Base-by-base conservation (phyloP, 257 asterid species). In the Rehmannia glutinosa region DNA sequence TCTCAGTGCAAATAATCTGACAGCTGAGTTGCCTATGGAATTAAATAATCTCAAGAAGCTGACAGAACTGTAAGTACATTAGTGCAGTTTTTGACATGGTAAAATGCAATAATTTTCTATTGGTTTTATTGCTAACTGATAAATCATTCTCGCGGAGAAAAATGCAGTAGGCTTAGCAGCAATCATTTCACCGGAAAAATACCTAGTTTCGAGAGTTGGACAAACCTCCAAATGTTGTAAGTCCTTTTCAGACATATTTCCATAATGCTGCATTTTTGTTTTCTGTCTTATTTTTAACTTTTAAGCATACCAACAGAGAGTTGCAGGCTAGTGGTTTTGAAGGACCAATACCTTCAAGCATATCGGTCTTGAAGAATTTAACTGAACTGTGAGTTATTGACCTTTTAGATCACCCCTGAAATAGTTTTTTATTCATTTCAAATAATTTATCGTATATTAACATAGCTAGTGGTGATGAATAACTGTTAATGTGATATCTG, bases 321-420 rank as follows among this genome's bases (percentile, higher is more conserved):
- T 64, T 87, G 23, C 72, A 83, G 74, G 90, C 77, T 17, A 73
- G 81, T 68, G 92, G 92, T 36, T 71, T 87, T 47, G 77, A 73
- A 76, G 95, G 95, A 58, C 90, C 95, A 4, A 80, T 87, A 56
- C 90, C 81, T 53, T 62, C 84, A 12, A 81, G 74, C 75, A 60
- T 87, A 49, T 81, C 85, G 16, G 25, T 56, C 30, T 73, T 80
- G 74, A 76, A 38, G n/a, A 83, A 75, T 64, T 59, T 87, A 58
- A 79, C 54, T 9, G 83, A 81, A 56, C 72, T 84, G 91, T 84
- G 81, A 81, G 91, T 66, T 52, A 16, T 47, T 41, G 6, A 54
- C 8, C 66, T 50, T 4, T 30, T 17, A 52, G 25, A 24, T 54
- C 39, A 42, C 23, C 16, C 24, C 24, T 57, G 33, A 28, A 17